Base-by-base conservation (phyloP, 1,284 basidiomycete genomes). In the Ustilago shanxiensis region DNA sequence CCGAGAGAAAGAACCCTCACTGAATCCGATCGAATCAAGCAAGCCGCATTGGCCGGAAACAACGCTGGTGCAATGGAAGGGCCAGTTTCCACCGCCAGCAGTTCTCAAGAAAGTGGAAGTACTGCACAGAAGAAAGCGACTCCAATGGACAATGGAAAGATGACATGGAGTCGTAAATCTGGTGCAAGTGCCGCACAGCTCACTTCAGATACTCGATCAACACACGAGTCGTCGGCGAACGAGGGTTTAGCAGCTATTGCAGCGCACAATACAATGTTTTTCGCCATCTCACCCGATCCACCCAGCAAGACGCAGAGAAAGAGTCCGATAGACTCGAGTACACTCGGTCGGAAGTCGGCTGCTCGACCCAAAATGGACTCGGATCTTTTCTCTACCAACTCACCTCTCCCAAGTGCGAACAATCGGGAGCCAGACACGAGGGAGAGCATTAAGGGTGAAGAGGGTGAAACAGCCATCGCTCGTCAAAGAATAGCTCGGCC, bases 11-110 rank as follows among this genome's bases (percentile, higher is more conserved):
- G 58, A 7, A 61, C 59, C 16, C 39, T 77, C 14, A 70, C 69
- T 13, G 77, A 79, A 4, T 73, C 79, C 51, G 73, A 79, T 51
- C 49, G 55, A 13, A 74, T 80, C 70, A 79, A 77, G 33, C 63
- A 70, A 14, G 77, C 79, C 2, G 79, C 73, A 1, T 52, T 70
- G 11, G 39, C 66, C 3, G 66, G 72, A 2, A 41, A 75, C 24
- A 51, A 29, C 9, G n/a, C 28, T 11, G 67, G 41, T 9, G 72
- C 72, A 9, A 60, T 74, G 56, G 66, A 56, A 1, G 35, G 47
- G 13, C 47, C 50, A 8, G 58, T 55, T 13, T n/a, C 29, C 5
- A 9, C 54, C 59, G 10, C 24, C 9, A 18, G 14, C 45, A 24
- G 11, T 18, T 31, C 14, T 13, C 41, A 20, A 14, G 1, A 22